Evolutionary conservation across 1,284 basidiomycete species (phyloP), one percentile per base, ranked within the genome.

Genomic region (Blastosporella zonata): DNA sequence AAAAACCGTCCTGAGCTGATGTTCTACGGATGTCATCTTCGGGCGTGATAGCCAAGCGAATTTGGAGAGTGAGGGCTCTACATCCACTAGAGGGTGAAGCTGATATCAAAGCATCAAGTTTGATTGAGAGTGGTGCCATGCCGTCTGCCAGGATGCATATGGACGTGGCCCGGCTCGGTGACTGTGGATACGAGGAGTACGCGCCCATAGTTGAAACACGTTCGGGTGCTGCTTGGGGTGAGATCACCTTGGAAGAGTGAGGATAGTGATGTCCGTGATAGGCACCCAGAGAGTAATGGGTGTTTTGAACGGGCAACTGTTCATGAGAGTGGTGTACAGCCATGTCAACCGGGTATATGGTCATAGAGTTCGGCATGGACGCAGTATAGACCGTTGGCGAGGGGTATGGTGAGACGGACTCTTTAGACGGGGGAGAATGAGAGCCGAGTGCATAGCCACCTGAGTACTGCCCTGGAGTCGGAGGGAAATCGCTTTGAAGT

Each of bases 131-230:
- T 15, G 81, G 72, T n/a, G 72, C 65, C 79, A 87, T 84, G 53
- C 84, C 82, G 53, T 85, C 81, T 23, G 84, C 79, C 63, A 74
- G 75, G n/a, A 89, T 64, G 28, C 69, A 73, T 61, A 78, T 53
- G 41, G 63, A 62, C 18, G 66, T 71, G 31, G 67, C 64, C 56
- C 64, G 67, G 55, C 67, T 78, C 45, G 61, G 65, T 38, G 61
- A 47, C 13, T 47, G 46, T 37, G 44, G 47, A 34, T 49, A 49
- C 5, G 48, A 43, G 36, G 48, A 41, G 36, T 46, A 47, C 23
- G 40, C 17, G 20, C 38, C 35, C 15, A 39, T 15, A 23, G 27
- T 28, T 34, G 46, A 39, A 27, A 46, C 43, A 37, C 41, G 22
- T 33, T 27, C 31, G 2, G 38, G 18, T 10, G 10, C 23, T 9